Conservation (phyloP, 768 basidiomycete genomes). For the Mycena indigotica region DNA sequence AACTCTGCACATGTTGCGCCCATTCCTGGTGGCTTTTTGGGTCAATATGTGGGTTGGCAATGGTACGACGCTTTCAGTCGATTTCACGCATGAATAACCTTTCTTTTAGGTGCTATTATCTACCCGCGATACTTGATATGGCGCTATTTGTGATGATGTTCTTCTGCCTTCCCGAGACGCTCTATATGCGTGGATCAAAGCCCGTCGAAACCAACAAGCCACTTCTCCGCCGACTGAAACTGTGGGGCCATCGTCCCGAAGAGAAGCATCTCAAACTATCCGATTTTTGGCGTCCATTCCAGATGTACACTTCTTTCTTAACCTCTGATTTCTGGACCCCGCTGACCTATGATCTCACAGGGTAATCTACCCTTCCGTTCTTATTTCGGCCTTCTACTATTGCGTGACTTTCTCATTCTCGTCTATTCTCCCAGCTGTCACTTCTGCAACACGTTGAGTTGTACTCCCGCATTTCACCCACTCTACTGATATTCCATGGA, state of each 20-base stretch:
- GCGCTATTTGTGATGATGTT: conserved; percentile 22
- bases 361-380: conserved; percentile 17
- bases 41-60: not conserved
- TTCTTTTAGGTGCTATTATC: conserved; percentile 25
- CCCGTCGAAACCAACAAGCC: conserved; percentile 13
- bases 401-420: conserved; percentile 11
- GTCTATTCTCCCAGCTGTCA: conserved; percentile 24
- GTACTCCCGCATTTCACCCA: not conserved
- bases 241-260: conserved; percentile 19
- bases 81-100: too few relatives aligned
- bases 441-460: conserved; percentile 15
- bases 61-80: too few relatives aligned
- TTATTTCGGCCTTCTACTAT: conserved; percentile 23
- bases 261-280: conserved; percentile 15
- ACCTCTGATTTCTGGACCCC: not conserved
- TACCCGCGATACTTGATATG: conserved; percentile 21
- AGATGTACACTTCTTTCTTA: conserved; percentile 13
- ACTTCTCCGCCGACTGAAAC: conserved; percentile 13
- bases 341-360: not conserved
- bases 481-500: not conserved
- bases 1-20: conserved; percentile 20
- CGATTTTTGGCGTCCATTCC: conserved; percentile 20
- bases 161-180: conserved; percentile 23
- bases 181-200: conserved; percentile 13
- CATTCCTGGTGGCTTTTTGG: conserved; percentile 6